phyloP scores from a whole-genome alignment of 306 rosid genomes.

The Cyamopsis tetragonoloba region DNA sequence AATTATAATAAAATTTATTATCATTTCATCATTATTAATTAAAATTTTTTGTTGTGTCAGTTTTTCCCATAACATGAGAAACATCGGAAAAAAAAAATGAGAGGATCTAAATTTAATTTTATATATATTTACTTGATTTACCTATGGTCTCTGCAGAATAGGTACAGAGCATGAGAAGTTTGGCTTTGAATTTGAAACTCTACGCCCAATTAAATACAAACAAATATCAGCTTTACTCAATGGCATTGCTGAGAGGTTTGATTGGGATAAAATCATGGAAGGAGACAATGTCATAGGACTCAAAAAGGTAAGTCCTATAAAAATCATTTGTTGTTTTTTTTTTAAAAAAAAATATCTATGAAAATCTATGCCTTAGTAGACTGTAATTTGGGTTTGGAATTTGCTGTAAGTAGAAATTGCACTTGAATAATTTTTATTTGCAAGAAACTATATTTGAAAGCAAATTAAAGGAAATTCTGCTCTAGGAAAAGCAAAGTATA shows the following conservation, averaged over 20 bases:
- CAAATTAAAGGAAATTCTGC: not conserved
- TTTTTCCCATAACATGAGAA: not conserved
- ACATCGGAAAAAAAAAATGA: too few relatives aligned
- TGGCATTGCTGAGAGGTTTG: constrained; percentile 78
- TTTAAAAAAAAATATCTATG: too few relatives aligned
- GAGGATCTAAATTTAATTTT: too few relatives aligned
- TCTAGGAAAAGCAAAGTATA: constrained; percentile 70
- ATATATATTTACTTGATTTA: too few relatives aligned
- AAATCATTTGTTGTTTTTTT: not conserved
- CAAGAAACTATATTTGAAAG: not conserved
- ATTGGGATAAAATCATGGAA: constrained; percentile 78
- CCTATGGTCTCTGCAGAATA: constrained; percentile 44
- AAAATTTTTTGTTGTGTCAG: too few relatives aligned
- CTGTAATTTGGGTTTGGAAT: too few relatives aligned
- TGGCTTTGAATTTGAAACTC: constrained; percentile 57
- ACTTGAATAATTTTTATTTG: not conserved
- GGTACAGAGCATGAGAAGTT: constrained; percentile 92
- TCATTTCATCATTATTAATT: too few relatives aligned
- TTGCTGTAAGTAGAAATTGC: too few relatives aligned
- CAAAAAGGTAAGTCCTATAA: constrained; percentile 41
- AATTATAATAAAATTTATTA: too few relatives aligned
- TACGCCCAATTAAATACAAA: constrained; percentile 53
- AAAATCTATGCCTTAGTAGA: too few relatives aligned
- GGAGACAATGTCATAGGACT: constrained; percentile 76
- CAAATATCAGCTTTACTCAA: constrained; percentile 58